A percentile compares a stretch with the other conserved stretches of the same genome.
Conservation (phyloP, 2,329 filamentous ascomycete species). For the Periglandula ipomoeae region DNA sequence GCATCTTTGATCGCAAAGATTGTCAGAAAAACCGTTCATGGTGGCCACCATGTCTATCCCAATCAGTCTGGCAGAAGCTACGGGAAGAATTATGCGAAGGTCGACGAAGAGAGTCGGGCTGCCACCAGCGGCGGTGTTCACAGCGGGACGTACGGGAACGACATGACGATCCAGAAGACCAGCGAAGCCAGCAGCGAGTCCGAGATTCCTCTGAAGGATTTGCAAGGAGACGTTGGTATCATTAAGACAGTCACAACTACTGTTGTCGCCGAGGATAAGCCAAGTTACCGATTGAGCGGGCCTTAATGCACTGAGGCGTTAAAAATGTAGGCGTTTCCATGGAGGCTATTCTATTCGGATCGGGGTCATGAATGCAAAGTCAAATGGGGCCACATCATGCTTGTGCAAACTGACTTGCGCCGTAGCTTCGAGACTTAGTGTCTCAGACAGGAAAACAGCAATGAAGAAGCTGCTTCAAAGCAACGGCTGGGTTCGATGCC, state of each 20-base stretch:
- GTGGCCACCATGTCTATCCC: background rate
- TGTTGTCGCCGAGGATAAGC: background rate
- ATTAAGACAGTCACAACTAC: slow-evolving; percentile 1
- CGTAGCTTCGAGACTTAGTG: no score
- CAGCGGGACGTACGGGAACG: slow-evolving; percentile 1
- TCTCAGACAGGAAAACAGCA: no score
- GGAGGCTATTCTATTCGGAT: no score
- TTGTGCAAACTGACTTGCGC: no score
- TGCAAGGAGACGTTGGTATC: background rate
- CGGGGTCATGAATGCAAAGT: no score
- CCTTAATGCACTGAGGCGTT: no score
- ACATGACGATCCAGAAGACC: slow-evolving; percentile 4
- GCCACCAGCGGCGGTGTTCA: background rate
- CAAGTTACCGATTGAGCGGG: no score
- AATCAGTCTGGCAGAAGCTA: background rate
- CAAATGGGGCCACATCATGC: no score
- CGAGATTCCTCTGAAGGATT: background rate
- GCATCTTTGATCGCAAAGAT: slow-evolving; percentile 38
- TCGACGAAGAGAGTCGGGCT: background rate
- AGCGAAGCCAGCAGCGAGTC: background rate
- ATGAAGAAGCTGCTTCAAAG: no score
- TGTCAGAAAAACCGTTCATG: slow-evolving; percentile 6
- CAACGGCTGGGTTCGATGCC: no score
- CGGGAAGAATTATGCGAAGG: background rate
- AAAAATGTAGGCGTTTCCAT: no score